Evolutionary conservation across 306 rosid genomes (phyloP).

Genomic region (Mimosa pudica): DNA sequence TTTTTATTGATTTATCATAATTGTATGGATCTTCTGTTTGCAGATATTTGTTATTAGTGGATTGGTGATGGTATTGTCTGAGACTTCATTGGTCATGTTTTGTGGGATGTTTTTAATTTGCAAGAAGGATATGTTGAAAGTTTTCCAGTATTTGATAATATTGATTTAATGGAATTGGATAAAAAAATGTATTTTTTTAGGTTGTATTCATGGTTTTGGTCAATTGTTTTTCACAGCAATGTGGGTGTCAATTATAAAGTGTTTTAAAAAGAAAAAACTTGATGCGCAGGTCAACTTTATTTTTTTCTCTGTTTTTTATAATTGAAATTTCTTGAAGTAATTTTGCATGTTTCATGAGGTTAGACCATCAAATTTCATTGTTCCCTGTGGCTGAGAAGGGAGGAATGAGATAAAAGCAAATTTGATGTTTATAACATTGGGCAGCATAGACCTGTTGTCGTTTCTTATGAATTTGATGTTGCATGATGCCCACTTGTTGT

Average conservation of each 20-base stretch:
- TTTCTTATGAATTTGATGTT: too few relatives aligned
- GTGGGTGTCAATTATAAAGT: neutral
- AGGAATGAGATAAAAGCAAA: neutral
- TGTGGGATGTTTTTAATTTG: neutral
- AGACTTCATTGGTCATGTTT: neutral
- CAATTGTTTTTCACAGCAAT: neutral
- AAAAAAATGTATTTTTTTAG: neutral
- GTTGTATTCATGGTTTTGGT: neutral
- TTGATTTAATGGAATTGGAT: neutral
- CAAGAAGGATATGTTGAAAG: neutral
- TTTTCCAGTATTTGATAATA: neutral
- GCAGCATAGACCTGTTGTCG: too few relatives aligned
- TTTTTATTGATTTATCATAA: neutral
- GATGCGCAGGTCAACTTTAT: neutral
- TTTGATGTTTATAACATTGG: neutral
- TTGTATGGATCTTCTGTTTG: neutral
- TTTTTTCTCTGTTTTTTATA: neutral
- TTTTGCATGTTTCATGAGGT: too few relatives aligned
- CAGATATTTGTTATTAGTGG: neutral
- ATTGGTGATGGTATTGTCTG: neutral
- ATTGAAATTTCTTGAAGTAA: neutral
- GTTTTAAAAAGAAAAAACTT: neutral
- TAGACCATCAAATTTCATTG: neutral
- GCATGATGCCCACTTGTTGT: too few relatives aligned
- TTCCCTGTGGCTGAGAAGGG: neutral